Evolutionary conservation across 164 flowering plant genomes (phyloP).

Genomic region (Sedum album): DNA sequence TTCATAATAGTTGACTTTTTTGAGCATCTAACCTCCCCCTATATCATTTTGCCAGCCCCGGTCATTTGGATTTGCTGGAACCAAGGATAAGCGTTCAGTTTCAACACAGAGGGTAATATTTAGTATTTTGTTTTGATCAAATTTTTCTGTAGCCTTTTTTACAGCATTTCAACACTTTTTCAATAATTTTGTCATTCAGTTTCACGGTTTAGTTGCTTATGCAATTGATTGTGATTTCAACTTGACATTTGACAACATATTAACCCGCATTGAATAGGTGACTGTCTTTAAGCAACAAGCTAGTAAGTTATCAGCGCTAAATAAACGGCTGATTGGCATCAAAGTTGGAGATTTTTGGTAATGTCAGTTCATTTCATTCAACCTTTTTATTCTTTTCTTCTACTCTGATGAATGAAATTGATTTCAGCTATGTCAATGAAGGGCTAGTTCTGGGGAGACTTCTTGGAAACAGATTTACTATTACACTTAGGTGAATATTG

Average conservation of each 20-base stretch:
- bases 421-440: slow-evolving; percentile 66
- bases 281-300: slow-evolving; percentile 86
- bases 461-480: slow-evolving; percentile 81
- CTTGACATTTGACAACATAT: neutral
- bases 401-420: slow-evolving; percentile 6
- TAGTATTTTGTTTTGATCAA: neutral
- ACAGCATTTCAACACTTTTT: neutral
- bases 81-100: slow-evolving; percentile 91
- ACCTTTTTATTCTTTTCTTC: neutral
- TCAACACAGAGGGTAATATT: slow-evolving; percentile 75
- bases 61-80: slow-evolving; percentile 94
- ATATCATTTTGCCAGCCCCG: slow-evolving; percentile 47
- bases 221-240: neutral
- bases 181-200: neutral
- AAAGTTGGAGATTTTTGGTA: slow-evolving; percentile 94
- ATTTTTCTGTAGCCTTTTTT: neutral
- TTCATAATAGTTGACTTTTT: neutral
- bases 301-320: slow-evolving; percentile 66
- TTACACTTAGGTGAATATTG: slow-evolving; percentile 58
- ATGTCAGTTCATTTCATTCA: slow-evolving; percentile 12
- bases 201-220: too few relatives aligned
- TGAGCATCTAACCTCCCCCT: neutral
- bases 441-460: slow-evolving; percentile 92
- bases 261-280: slow-evolving; percentile 32
- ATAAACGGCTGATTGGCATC: slow-evolving; percentile 77